A percentile compares a stretch with the other conserved stretches of the same genome.
Conservation (phyloP, 2,329 filamentous ascomycete genomes). For the Exophiala alcalophila region DNA sequence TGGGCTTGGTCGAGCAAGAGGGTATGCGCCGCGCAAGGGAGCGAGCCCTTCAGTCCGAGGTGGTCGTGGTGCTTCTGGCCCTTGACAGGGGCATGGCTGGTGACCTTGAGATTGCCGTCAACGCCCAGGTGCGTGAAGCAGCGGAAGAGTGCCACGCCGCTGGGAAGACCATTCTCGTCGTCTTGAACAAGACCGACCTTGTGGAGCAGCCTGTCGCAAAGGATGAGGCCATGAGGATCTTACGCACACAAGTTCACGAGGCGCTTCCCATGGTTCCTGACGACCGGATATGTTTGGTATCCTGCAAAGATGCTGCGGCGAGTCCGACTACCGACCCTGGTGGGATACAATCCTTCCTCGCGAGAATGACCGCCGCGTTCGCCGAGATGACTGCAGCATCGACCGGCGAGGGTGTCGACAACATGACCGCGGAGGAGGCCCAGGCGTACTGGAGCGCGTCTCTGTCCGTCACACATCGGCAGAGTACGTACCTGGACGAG, state of each 20-base stretch:
- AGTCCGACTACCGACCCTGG: conserved; percentile 45
- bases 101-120: conserved; percentile 37
- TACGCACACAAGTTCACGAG: conserved; percentile 39
- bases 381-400: conserved; percentile 61
- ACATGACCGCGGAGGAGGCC: conserved; percentile 39
- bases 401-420: conserved; percentile 31
- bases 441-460: conserved; percentile 65
- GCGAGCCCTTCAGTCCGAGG: conserved; percentile 77
- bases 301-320: conserved; percentile 60
- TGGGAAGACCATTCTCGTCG: conserved; percentile 56
- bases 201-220: conserved; percentile 30
- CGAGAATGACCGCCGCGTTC: conserved; percentile 67
- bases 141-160: conserved; percentile 49
- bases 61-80: conserved; percentile 77
- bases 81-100: conserved; percentile 54
- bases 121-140: conserved; percentile 58
- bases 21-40: conserved; percentile 83
- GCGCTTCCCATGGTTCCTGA: conserved; percentile 44
- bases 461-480: conserved; percentile 84
- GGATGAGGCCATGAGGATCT: conserved; percentile 11
- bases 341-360: conserved; percentile 66
- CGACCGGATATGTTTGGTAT: conserved; percentile 61
- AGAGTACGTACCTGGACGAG: conserved; percentile 73
- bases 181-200: conserved; percentile 61
- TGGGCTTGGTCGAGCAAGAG: conserved; percentile 79